Evolutionary conservation across 352 stramenopile genomes (phyloP), one percentile per base, ranked within the genome.

Genomic region (Sclerospora graminicola): DNA sequence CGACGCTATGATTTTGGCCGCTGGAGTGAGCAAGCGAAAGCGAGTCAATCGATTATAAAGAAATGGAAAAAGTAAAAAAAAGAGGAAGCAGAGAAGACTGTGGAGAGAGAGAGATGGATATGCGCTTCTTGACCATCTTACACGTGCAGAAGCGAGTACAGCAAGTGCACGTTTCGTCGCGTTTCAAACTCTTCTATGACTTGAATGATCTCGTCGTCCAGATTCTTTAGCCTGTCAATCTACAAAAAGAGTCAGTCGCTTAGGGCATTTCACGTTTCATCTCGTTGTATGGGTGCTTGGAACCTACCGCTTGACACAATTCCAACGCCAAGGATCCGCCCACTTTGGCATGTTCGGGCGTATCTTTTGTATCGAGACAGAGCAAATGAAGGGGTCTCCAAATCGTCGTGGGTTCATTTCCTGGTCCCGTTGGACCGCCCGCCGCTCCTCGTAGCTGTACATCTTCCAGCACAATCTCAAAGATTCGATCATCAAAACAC

Each of bases 401-500:
- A 45, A 58, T 51, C 44, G 51, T 60, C 13, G 54, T 60, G 27
- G 58, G 67, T 20, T 73, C 67, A 8, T 58, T 58, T 8, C 64
- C 69, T 2, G 33, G 20, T 24, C 45, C 51, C 5, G 14, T 24
- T 9, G 49, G 48, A 13, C 54, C 54, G 33, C 54, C 54, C 4
- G 51, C 51, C 11, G 57, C 58, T 9, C 76, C 54, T 9, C 70
- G 68, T 28, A 86, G 54, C 58, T 86, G 74, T 42, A 86, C 49
- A 48, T 83, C 76, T 39, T 95, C 81, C 19, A 90, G 47, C 13
- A 95, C 76, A 20, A 89, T 87, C 51, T 94, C 79, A 18, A 89
- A 95, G 44, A 95, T 88, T 45, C 80, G 76, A 59, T 90, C 76
- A 57, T 95, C 84, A 59, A 95, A 95, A 67, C 82, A 93, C n/a